Percentiles rank a stretch among this genome's conserved stretches.
Conservation (phyloP, 805 yeast genomes). For the Metschnikowia sp. region DNA sequence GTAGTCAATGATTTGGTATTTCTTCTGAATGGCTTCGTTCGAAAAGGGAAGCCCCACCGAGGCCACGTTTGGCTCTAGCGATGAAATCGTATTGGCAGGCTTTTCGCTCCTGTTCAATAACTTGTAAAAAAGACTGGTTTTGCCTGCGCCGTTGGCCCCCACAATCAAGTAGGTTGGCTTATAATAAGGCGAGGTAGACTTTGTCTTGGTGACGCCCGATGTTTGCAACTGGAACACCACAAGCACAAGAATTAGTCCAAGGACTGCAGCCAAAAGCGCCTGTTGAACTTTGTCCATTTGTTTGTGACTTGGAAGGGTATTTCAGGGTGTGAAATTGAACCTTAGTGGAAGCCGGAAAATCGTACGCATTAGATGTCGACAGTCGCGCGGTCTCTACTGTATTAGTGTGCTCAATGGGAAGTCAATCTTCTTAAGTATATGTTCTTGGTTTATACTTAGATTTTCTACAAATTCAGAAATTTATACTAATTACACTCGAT, state of each 20-base stretch:
- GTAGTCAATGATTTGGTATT: slow-evolving; percentile 60
- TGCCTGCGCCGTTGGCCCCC: slow-evolving; percentile 66
- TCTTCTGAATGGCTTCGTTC: slow-evolving; percentile 33
- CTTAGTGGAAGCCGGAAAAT: too few species aligned
- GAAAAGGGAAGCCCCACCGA: slow-evolving; percentile 33
- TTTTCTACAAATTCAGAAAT: too few species aligned
- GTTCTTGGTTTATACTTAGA: too few species aligned
- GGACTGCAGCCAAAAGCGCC: slow-evolving; percentile 13
- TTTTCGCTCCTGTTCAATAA: slow-evolving; percentile 17
- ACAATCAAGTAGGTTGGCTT: slow-evolving; percentile 59
- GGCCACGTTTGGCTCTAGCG: slow-evolving; percentile 35
- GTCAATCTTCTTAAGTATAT: too few species aligned
- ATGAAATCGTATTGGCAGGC: slow-evolving; percentile 30
- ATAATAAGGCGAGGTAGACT: slow-evolving; percentile 15
- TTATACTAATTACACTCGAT: too few species aligned
- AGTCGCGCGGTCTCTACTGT: too few species aligned
- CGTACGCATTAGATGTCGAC: too few species aligned
- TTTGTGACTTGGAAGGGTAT: too few species aligned
- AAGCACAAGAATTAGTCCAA: slow-evolving; percentile 14
- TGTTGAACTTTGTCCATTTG: slow-evolving; percentile 16
- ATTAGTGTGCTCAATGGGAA: too few species aligned
- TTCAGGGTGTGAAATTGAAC: too few species aligned
- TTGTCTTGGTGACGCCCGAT: neutral
- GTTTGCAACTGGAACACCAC: slow-evolving; percentile 8
- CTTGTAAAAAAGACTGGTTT: slow-evolving; percentile 52